Base-by-base conservation (phyloP, 2,329 filamentous ascomycete species). In the Ampelomyces quisqualis region DNA sequence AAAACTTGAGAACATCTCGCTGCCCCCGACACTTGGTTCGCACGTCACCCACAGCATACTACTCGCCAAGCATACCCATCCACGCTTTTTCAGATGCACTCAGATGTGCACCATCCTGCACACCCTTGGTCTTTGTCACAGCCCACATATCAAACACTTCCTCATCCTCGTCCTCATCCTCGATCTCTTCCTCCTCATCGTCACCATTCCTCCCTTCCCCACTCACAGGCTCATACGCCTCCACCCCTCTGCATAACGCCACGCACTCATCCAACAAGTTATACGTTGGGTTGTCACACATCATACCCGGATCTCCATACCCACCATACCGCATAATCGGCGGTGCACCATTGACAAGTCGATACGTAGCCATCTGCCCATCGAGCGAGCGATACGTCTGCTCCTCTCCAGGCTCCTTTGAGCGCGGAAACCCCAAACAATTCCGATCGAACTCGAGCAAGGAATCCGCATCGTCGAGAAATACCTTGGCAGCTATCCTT, bases 121-220 rank as follows among this genome's bases (percentile, higher is more conserved):
- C 35, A 26, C 13, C 13, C 1, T 1, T 24, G 8, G 19, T 22
- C 38, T 54, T 42, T 34, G 27, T 15, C 32, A 57, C 41, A 20
- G 29, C 36, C 52, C 52, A 57, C 22, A 55, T 18, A 48, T 59
- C 54, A 38, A 56, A 57, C 31, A 39, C 43, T 18, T 29, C 47
- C 7, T 43, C 13, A 17, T 22, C 19, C 8, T 33, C 36, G 4
- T 24, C 20, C 3, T 18, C 42, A 17, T 29, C 13, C 8, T 30
- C 45, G 7, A 40, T 38, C 2, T 31, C 46, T 10, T 47, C 48
- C 9, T 39, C 33, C 0, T 26, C 38, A 1, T 42, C 37, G 2
- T 19, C 38, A 6, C 33, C 22, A 0, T 23, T 19, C 4, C 32
- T 34, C 10, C 44, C n/a, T n/a, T 26, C 23, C 4, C 24, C 24